phyloP scores from a whole-genome alignment of 1,284 basidiomycete species.

The Trichosporon sp. region DNA sequence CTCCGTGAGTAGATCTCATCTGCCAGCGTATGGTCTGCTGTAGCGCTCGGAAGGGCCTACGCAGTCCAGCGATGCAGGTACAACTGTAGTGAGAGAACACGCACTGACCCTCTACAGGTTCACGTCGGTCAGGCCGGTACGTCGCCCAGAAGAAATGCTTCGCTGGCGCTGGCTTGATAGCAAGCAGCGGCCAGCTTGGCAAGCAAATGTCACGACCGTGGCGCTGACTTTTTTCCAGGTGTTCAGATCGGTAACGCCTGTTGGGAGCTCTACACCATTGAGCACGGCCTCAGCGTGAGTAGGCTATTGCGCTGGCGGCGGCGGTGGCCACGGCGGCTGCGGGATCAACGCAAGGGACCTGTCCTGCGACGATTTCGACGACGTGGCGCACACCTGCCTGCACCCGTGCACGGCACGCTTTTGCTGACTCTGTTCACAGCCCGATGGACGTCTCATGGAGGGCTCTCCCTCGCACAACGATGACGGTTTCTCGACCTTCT shows the following conservation, averaged over 20 bases:
- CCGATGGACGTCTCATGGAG: conserved; percentile 81
- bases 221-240: conserved; percentile 29
- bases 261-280: conserved; percentile 98
- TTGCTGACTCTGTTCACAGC: conserved; percentile 52
- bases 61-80: not conserved
- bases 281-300: conserved; percentile 91
- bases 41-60: not conserved
- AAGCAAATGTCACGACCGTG: not conserved
- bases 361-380: not conserved
- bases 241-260: conserved; percentile 83
- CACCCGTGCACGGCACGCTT: conserved; percentile 2
- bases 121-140: conserved; percentile 50
- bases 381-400: conserved; percentile 3
- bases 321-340: not conserved
- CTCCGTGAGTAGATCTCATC: conserved; percentile 32
- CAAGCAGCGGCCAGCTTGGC: not conserved
- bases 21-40: not conserved
- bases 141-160: conserved; percentile 12
- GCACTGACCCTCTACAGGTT: conserved; percentile 26
- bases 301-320: not conserved
- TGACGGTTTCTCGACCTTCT: conserved; percentile 82
- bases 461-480: conserved; percentile 69
- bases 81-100: not conserved
- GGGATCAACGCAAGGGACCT: not conserved
- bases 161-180: not conserved